phyloP scores from a whole-genome alignment of 768 basidiomycete species.

The Tricholoma saponaceum region DNA sequence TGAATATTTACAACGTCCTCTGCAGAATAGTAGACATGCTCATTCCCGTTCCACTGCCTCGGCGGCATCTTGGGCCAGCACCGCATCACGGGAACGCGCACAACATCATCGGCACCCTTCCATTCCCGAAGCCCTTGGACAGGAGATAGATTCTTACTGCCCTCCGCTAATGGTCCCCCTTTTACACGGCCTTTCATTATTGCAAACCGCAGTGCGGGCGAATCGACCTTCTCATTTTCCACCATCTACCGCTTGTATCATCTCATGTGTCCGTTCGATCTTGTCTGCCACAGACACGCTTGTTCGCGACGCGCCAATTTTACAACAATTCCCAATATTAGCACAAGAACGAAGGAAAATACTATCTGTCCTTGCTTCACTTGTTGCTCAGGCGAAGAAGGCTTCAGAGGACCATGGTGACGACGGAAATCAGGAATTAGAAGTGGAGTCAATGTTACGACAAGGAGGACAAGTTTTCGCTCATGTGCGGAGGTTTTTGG shows the following conservation, averaged over 20 bases:
- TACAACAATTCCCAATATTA: conserved; percentile 63
- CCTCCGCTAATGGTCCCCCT: conserved; percentile 81
- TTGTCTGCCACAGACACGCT: conserved; percentile 82
- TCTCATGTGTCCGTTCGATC: conserved; percentile 88
- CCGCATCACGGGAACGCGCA: conserved; percentile 31
- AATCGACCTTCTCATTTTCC: conserved; percentile 82
- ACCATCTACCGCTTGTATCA: conserved; percentile 91
- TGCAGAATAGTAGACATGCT: conserved; percentile 38
- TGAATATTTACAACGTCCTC: conserved; percentile 9
- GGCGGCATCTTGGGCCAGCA: conserved; percentile 50
- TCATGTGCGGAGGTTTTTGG: conserved; percentile 75
- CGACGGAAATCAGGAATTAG: conserved; percentile 43
- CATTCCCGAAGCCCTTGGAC: conserved; percentile 39
- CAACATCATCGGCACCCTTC: conserved; percentile 41
- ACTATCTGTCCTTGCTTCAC: conserved; percentile 70
- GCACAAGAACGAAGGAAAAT: conserved; percentile 80
- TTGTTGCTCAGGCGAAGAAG: conserved; percentile 78
- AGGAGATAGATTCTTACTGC: conserved; percentile 59
- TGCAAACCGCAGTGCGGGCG: conserved; percentile 81
- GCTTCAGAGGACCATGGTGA: conserved; percentile 50
- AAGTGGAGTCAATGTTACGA: conserved; percentile 76
- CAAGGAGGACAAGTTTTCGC: conserved; percentile 79
- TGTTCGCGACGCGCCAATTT: conserved; percentile 71
- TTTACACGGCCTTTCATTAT: conserved; percentile 77
- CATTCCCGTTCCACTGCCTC: conserved; percentile 51